Evolutionary conservation across 2,329 filamentous ascomycete genomes (phyloP), one percentile per base, ranked within the genome.

Genomic region (Aspergillus neoniger): DNA sequence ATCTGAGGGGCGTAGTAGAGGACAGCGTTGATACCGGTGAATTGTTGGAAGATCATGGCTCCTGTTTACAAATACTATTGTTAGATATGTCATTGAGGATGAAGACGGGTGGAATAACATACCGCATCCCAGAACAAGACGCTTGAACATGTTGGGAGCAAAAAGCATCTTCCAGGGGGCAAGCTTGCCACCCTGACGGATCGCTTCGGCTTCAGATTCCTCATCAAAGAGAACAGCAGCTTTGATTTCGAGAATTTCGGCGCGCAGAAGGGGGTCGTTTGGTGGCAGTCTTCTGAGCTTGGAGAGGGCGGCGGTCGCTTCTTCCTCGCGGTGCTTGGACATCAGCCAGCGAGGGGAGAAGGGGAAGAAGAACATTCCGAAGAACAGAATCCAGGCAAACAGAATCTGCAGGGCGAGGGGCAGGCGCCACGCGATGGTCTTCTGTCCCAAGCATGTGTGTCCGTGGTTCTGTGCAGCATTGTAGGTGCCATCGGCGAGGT

Each of bases 161-260:
- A 70, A 70, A n/a, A 70, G 59, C n/a, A 66, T 65, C 59, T 70
- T 70, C 67, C 67, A 70, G 4, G 69, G 67, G 25, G 67, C 67
- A 6, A 67, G 14, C 6, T 28, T 52, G 10, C 68, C 69, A 10
- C 63, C 67, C 10, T 25, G 4, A 8, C 62, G 63, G 36, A 70
- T 52, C 15, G 62, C 81, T 51, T 89, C 87, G 0, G 85, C 83
- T 9, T 88, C 81, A 0, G 85, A 86, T 36, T 86, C 84, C 76
- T 92, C 91, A 75, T 94, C 90, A 66, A 94, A 95, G 17, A 90
- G 74, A 0, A 86, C 88, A 72, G 92, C 88, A 0, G 90, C 89
- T 73, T 91, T 91, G 77, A 94, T 93, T 72, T 94, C 91, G n/a
- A 92, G 83, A 70, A 89, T 92, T 69, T 94, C 91, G 1, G 92